Conservation (phyloP, 208 protist species). For the Phytomonas sp. region DNA sequence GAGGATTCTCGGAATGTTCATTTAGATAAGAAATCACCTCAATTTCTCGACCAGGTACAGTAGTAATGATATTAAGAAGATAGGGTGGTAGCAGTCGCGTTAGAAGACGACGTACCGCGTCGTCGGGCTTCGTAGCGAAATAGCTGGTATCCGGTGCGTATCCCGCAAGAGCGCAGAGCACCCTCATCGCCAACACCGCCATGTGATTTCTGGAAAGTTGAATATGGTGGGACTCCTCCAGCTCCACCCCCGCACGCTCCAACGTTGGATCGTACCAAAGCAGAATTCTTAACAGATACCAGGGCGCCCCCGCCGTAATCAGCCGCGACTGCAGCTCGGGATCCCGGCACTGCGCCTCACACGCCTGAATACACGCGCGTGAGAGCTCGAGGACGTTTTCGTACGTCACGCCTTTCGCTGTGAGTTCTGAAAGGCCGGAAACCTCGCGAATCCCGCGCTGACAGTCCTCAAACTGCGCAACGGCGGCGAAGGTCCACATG, state of each 20-base stretch:
- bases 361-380: conserved; percentile 70
- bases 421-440: conserved; percentile 42
- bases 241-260: conserved; percentile 39
- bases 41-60: conserved; percentile 17
- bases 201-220: conserved; percentile 79
- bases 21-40: conserved; percentile 79
- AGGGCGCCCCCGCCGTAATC: conserved; percentile 59
- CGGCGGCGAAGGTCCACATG: conserved; percentile 73
- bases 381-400: conserved; percentile 49
- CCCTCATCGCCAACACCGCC: conserved; percentile 53
- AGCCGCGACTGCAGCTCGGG: conserved; percentile 56
- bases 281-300: conserved; percentile 75
- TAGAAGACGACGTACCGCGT: conserved; percentile 30
- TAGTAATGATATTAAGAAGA: conserved; percentile 58
- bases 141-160: conserved; percentile 14
- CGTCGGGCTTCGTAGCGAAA: conserved; percentile 15
- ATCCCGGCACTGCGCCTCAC: conserved; percentile 48
- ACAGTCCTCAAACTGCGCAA: conserved; percentile 66
- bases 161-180: conserved; percentile 58
- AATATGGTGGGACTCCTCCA: conserved; percentile 63
- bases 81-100: conserved; percentile 74
- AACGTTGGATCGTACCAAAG: conserved; percentile 91
- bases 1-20: conserved; percentile 78
- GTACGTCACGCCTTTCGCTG: conserved; percentile 53
- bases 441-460: conserved; percentile 43